Conservation (phyloP, 2,329 filamentous ascomycete species). For the Aspergillus japonicus region DNA sequence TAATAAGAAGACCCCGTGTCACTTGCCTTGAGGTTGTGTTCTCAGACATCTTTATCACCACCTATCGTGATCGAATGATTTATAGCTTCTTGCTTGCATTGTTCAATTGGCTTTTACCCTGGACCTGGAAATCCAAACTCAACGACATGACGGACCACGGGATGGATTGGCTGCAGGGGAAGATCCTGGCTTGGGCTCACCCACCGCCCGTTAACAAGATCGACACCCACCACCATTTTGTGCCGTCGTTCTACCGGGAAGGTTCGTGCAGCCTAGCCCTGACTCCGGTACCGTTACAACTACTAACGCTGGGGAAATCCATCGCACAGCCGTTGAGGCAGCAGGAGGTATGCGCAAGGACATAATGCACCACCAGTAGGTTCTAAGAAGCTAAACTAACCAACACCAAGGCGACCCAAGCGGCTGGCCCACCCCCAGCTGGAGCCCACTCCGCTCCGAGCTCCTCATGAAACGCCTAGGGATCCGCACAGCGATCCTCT, state of each 20-base stretch:
- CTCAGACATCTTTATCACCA: too few species aligned
- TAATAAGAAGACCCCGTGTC: too few species aligned
- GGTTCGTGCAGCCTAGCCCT: slow-evolving; percentile 9
- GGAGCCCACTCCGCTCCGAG: slow-evolving; percentile 15
- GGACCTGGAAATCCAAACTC: too few species aligned
- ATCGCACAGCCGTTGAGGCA: slow-evolving; percentile 17
- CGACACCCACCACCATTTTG: slow-evolving; percentile 27
- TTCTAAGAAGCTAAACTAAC: background rate
- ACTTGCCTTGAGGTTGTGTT: too few species aligned
- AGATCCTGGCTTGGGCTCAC: slow-evolving; percentile 19
- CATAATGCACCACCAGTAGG: background rate
- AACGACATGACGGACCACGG: too few species aligned
- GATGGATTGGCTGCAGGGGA: slow-evolving; percentile 20
- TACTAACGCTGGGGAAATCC: background rate
- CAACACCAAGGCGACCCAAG: slow-evolving; percentile 17
- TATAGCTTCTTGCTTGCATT: too few species aligned
- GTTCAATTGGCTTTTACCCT: too few species aligned
- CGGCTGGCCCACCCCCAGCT: slow-evolving; percentile 22
- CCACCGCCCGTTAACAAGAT: slow-evolving; percentile 23
- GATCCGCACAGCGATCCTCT: slow-evolving; percentile 8
- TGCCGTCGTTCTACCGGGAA: slow-evolving; percentile 24
- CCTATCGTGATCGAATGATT: too few species aligned
- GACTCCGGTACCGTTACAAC: background rate
- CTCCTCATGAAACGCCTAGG: slow-evolving; percentile 21
- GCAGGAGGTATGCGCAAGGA: slow-evolving; percentile 7